Percentiles rank a stretch among this genome's conserved stretches.
These are phyloP conservation scores for Tetradesmus obliquus DNA, from an alignment of 139 green algal species.

Conservation along the genomic window DNA sequence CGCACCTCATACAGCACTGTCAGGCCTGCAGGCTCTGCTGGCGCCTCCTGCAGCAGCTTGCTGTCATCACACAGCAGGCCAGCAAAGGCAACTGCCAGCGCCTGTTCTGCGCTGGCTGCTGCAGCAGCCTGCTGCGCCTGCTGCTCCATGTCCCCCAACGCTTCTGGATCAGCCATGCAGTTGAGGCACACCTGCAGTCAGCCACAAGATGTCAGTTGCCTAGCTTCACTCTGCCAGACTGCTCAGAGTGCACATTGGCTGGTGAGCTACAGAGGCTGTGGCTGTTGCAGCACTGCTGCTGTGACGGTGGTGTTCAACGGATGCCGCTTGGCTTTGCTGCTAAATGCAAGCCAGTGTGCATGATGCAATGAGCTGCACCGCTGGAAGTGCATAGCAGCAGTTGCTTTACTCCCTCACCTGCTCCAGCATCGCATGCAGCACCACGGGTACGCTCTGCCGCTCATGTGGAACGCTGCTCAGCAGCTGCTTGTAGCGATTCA, in stretches of 20 bases:
- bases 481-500: conserved; percentile 55
- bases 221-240: background rate
- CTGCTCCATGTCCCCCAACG: background rate
- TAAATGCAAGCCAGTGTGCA: background rate
- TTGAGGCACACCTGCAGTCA: background rate
- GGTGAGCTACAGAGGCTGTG: no score
- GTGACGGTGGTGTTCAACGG: no score
- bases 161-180: background rate
- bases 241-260: background rate
- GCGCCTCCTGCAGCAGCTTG: background rate
- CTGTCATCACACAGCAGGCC: background rate
- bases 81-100: conserved; percentile 1
- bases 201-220: background rate
- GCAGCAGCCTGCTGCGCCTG: background rate
- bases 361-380: background rate
- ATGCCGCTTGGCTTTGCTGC: no score
- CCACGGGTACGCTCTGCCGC: conserved; percentile 58
- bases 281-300: background rate
- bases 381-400: background rate
- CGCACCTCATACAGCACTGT: conserved; percentile 30
- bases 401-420: conserved; percentile 54
- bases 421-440: conserved; percentile 71
- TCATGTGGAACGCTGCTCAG: conserved; percentile 61
- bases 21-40: background rate
- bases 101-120: background rate